These are phyloP conservation scores for Penicillium nordicum DNA, from an alignment of 2,329 filamentous ascomycete species.

Conservation along the genomic window DNA sequence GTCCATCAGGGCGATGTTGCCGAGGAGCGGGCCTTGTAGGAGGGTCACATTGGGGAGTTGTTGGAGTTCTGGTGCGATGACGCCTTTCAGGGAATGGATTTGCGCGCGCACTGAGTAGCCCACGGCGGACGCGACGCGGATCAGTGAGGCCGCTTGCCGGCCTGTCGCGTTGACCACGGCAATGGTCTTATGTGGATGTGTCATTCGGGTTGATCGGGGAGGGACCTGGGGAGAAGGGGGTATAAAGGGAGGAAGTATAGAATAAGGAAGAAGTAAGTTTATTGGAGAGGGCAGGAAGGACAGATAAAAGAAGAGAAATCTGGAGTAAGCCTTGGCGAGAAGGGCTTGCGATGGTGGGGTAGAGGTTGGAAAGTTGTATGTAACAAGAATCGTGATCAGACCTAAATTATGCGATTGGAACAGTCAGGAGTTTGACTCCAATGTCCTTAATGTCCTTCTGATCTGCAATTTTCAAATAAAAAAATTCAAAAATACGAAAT, in stretches of 20 bases:
- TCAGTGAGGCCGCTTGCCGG: constrained; percentile 90
- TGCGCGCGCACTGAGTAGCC: constrained; percentile 93
- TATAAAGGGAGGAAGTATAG: constrained; percentile 2
- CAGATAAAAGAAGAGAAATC: constrained; percentile 21
- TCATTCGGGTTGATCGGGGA: constrained; percentile 31
- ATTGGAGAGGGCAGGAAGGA: constrained; percentile 11
- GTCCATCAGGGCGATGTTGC: constrained; percentile 69
- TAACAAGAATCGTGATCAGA: constrained; percentile 25
- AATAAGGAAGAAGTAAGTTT: constrained; percentile 2
- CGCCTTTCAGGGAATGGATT: constrained; percentile 78
- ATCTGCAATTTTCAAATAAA: constrained; percentile 6
- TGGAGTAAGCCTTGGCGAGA: constrained; percentile 27
- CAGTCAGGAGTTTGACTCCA: constrained; percentile 9
- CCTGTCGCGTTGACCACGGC: constrained; percentile 95
- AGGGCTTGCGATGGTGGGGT: constrained; percentile 24
- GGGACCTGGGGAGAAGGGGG: not conserved
- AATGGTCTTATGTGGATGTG: constrained; percentile 67
- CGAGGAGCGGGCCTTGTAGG: constrained; percentile 62
- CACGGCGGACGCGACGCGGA: constrained; percentile 87
- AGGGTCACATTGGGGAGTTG: constrained; percentile 77
- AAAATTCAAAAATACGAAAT: not conserved
- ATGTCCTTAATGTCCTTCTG: not conserved
- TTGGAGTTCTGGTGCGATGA: constrained; percentile 83
- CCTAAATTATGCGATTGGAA: constrained; percentile 24
- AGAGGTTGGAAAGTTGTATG: constrained; percentile 24